Conservation (phyloP, 208 protist species). For the Naegleria lovaniensis region DNA sequence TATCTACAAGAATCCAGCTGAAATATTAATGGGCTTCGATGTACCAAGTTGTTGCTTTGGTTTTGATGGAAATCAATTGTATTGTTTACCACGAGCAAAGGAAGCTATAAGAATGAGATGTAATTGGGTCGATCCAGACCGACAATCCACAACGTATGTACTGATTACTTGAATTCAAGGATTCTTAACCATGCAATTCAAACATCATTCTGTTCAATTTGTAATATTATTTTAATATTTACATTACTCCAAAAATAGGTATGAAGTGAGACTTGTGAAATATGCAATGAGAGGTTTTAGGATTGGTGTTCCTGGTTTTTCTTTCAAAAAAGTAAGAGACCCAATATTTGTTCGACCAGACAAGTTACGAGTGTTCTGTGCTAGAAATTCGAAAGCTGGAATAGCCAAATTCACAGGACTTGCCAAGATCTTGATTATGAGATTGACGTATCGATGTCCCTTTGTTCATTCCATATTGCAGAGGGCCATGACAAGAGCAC, state of each 20-base stretch:
- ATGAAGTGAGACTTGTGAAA: constrained; percentile 14
- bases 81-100: neutral
- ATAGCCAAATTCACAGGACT: neutral
- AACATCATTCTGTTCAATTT: too few relatives aligned
- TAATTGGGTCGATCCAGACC: neutral
- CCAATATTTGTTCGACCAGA: too few relatives aligned
- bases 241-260: too few relatives aligned
- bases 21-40: constrained; percentile 42
- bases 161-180: too few relatives aligned
- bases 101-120: neutral
- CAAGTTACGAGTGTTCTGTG: neutral
- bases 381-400: neutral
- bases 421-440: neutral
- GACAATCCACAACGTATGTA: constrained; percentile 15
- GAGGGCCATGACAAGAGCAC: neutral
- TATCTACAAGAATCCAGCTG: constrained; percentile 35
- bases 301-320: neutral
- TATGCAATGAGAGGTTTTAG: constrained; percentile 31
- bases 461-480: neutral
- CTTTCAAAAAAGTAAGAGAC: neutral
- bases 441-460: neutral
- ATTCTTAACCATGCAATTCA: too few relatives aligned
- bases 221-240: too few relatives aligned
- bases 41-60: constrained; percentile 26
- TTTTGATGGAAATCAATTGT: constrained; percentile 12